Percentiles rank a stretch among this genome's conserved stretches.
phyloP scores from a whole-genome alignment of 306 rosid species.

The Pachyrhizus erosus region DNA sequence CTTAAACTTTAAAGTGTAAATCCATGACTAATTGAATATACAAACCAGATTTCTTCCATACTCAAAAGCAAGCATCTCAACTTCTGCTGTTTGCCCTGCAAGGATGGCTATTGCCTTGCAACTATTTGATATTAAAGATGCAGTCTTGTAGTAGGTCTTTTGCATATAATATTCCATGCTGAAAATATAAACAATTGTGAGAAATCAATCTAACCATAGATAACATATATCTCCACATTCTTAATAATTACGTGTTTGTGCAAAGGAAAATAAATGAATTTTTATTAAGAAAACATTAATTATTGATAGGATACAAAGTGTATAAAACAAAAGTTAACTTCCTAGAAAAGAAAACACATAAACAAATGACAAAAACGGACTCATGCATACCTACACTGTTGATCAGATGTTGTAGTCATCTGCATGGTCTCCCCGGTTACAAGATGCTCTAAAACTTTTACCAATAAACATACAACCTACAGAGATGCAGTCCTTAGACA shows the following conservation, averaged over 20 bases:
- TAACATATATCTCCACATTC: constrained; percentile 11
- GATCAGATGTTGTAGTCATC: constrained; percentile 81
- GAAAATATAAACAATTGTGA: constrained; percentile 53
- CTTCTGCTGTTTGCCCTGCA: constrained; percentile 93
- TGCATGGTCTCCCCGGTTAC: constrained; percentile 99
- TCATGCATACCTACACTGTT: constrained; percentile 78
- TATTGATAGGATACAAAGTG: background rate
- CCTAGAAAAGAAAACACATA: constrained; percentile 14
- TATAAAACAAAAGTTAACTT: constrained; percentile 21
- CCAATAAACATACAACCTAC: constrained; percentile 84
- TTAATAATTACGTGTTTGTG: constrained; percentile 12
- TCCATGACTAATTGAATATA: constrained; percentile 44
- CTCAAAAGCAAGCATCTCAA: constrained; percentile 80
- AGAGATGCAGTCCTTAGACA: constrained; percentile 38
- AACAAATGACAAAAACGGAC: background rate
- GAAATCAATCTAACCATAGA: constrained; percentile 21
- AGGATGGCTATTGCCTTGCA: constrained; percentile 97
- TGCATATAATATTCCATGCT: constrained; percentile 95
- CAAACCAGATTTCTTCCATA: constrained; percentile 96
- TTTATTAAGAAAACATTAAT: background rate
- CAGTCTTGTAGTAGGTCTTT: constrained; percentile 92
- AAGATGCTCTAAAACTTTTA: constrained; percentile 86
- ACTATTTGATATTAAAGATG: constrained; percentile 92
- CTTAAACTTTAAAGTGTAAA: background rate
- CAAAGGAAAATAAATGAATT: background rate